These are phyloP conservation scores for Kalaharituber pfeilii DNA, from an alignment of 2,329 filamentous ascomycete species.

Conservation along the genomic window DNA sequence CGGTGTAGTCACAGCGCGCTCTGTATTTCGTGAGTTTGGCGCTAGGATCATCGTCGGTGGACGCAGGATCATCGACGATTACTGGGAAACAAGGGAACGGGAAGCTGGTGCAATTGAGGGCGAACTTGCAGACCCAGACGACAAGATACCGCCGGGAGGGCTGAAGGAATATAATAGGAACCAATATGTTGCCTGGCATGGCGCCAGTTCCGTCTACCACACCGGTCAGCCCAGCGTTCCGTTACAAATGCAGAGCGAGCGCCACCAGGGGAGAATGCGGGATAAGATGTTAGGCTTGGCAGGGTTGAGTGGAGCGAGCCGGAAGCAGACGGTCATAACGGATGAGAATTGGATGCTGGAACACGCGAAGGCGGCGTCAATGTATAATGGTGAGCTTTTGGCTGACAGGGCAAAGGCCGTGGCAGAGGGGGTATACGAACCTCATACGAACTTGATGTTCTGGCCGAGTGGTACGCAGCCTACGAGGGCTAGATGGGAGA, in stretches of 20 bases:
- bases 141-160: slow-evolving; percentile 50
- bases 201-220: slow-evolving; percentile 89
- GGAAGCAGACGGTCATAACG: slow-evolving; percentile 59
- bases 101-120: slow-evolving; percentile 70
- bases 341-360: slow-evolving; percentile 94
- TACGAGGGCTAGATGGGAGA: slow-evolving; percentile 67
- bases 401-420: slow-evolving; percentile 48
- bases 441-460: slow-evolving; percentile 83
- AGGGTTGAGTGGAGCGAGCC: neutral
- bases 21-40: slow-evolving; percentile 92
- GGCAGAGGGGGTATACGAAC: slow-evolving; percentile 61
- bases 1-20: slow-evolving; percentile 87
- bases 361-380: slow-evolving; percentile 78
- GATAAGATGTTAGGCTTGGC: neutral
- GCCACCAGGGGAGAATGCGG: slow-evolving; percentile 6
- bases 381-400: slow-evolving; percentile 63
- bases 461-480: slow-evolving; percentile 80
- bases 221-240: slow-evolving; percentile 63
- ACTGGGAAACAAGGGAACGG: slow-evolving; percentile 57
- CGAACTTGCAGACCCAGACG: slow-evolving; percentile 77
- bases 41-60: slow-evolving; percentile 87
- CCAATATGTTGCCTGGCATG: slow-evolving; percentile 96
- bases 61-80: slow-evolving; percentile 72
- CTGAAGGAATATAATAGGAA: slow-evolving; percentile 88
- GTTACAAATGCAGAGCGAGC: slow-evolving; percentile 30